A percentile compares a stretch with the other conserved stretches of the same genome.
Conservation (phyloP, 257 asterid genomes). For the Solanum pimpinellifolium region DNA sequence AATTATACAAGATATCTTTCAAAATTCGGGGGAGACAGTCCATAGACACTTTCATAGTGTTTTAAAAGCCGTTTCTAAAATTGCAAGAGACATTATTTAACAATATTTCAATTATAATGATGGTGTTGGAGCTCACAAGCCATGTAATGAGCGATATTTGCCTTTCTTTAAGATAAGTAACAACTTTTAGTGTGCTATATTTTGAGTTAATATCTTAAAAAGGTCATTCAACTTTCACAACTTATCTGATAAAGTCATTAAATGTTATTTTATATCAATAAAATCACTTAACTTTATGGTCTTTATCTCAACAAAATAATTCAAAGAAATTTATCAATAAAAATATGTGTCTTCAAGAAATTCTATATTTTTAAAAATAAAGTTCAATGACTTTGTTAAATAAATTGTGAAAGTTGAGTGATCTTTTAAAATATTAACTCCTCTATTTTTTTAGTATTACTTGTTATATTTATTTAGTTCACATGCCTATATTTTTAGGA, state of each 20-base stretch:
- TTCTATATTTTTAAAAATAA: too few relatives aligned
- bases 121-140: neutral
- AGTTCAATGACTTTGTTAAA: too few relatives aligned
- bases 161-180: neutral
- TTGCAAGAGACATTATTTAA: neutral
- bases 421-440: too few relatives aligned
- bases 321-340: too few relatives aligned
- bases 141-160: neutral
- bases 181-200: neutral
- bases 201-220: too few relatives aligned
- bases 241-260: too few relatives aligned
- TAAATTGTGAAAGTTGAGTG: too few relatives aligned
- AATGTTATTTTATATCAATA: too few relatives aligned
- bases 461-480: neutral
- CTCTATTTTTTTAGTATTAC: neutral
- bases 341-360: too few relatives aligned
- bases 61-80: neutral
- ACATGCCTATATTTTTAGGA: neutral
- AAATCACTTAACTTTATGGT: too few relatives aligned
- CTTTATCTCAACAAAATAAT: too few relatives aligned
- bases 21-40: neutral
- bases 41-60: neutral
- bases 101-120: neutral
- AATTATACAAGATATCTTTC: neutral
- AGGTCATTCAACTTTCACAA: too few relatives aligned